Evolutionary conservation across 192 early-diverging fungal genomes (phyloP), one percentile per base, ranked within the genome.

Genomic region (Gorgonomyces haynaldii): DNA sequence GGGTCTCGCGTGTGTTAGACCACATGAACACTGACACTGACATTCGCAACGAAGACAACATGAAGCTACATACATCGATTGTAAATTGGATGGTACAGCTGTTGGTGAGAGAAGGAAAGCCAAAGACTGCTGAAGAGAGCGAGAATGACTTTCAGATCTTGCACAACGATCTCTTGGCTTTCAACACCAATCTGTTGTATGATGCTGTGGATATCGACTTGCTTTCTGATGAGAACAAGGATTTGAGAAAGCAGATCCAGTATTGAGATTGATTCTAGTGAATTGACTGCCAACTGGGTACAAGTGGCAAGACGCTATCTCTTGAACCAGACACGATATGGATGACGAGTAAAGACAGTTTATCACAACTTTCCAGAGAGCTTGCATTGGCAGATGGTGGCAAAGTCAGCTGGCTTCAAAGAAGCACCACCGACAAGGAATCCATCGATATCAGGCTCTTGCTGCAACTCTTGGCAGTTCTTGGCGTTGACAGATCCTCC

Each of bases 381-480:
- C 35, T 52, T 52, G 50, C 38, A 29, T 28, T 45, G 26, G 50
- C 50, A 52, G 45, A 67, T 64, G 45, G 65, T 62, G 27, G 62
- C 32, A 53, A 76, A 76, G 37, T 68, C 66, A 44, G 59, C 55
- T 19, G 41, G 81, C 74, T 96, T 97, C 58, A 99, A 80, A 24
- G 83, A 89, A 45, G 96, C 96, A 59, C 96, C 96, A 63, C 96
- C 96, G 42, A 99, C 95, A 38, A 99, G 75, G 89, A 99, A 99
- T 48, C 96, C 96, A 60, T 99, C 94, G 50, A 99, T 83, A 62
- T 99, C 92, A 23, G 78, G 61, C 80, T 94, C 69, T 72, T 69
- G 44, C 72, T 80, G 77, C 12, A 88, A 60, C 15, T 86, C 89
- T 36, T 74, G 66, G 61, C 82, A 79, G 79, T 91, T 96, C 47